phyloP scores from a whole-genome alignment of 768 basidiomycete genomes.

The Vishniacozyma victoriae region DNA sequence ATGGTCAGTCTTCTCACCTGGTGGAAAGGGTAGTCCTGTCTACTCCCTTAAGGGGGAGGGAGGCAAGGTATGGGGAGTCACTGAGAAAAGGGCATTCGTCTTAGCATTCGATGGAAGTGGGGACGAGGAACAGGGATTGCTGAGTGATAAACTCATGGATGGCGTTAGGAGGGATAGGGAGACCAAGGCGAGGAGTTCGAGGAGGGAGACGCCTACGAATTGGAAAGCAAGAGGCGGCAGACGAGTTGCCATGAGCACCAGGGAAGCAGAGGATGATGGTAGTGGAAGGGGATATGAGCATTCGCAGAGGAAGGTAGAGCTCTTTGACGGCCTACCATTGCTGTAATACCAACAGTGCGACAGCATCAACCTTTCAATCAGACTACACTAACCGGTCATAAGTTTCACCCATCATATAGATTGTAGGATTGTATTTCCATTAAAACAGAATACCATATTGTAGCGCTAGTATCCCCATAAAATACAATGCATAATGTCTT shows the following conservation, averaged over 20 bases:
- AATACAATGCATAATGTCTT: no score
- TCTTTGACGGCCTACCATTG: constrained; percentile 19
- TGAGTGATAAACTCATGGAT: not conserved
- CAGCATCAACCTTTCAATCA: no score
- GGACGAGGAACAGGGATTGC: constrained; percentile 9
- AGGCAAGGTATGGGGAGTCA: constrained; percentile 33
- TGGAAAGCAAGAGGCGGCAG: constrained; percentile 33
- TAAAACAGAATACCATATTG: no score
- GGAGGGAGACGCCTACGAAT: constrained; percentile 13
- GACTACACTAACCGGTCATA: no score
- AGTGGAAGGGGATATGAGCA: constrained; percentile 24
- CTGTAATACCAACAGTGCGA: no score
- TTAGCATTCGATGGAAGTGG: constrained; percentile 30
- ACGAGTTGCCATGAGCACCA: constrained; percentile 34
- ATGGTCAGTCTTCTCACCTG: constrained; percentile 38
- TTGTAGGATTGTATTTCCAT: no score
- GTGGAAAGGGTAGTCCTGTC: constrained; percentile 38
- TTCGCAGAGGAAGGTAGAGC: constrained; percentile 10
- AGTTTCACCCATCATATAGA: no score
- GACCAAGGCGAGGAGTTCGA: not conserved
- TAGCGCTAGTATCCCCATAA: not conserved
- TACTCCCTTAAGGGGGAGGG: constrained; percentile 29
- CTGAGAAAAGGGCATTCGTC: constrained; percentile 27
- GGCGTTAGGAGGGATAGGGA: no score
- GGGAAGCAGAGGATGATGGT: constrained; percentile 14